phyloP scores from a whole-genome alignment of 495 filamentous ascomycete genomes.

The Parachaetomium inaequale region DNA sequence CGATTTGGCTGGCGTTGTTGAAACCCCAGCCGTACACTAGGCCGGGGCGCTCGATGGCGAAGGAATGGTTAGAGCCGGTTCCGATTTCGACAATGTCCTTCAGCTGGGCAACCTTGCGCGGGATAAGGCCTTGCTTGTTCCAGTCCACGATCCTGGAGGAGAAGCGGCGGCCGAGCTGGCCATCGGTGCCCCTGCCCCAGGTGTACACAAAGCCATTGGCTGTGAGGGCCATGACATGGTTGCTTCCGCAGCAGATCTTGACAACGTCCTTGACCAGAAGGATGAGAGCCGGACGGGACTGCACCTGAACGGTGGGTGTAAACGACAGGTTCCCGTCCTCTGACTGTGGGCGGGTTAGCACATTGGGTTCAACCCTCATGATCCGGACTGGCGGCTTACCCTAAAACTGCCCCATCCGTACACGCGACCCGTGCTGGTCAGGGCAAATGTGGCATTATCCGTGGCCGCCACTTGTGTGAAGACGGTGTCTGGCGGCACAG shows the following conservation, averaged over 20 bases:
- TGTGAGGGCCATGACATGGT: slow-evolving; percentile 65
- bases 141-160: slow-evolving; percentile 53
- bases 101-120: slow-evolving; percentile 56
- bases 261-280: slow-evolving; percentile 51
- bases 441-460: slow-evolving; percentile 60
- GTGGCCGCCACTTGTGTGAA: slow-evolving; percentile 60
- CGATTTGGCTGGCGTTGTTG: slow-evolving; percentile 69
- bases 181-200: slow-evolving; percentile 64
- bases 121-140: slow-evolving; percentile 33
- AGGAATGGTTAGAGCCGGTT: slow-evolving; percentile 61
- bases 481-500: slow-evolving; percentile 50
- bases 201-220: slow-evolving; percentile 56
- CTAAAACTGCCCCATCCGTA: slow-evolving; percentile 72
- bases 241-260: slow-evolving; percentile 56
- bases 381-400: slow-evolving; percentile 22
- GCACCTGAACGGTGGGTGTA: slow-evolving; percentile 9
- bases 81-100: slow-evolving; percentile 52
- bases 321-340: slow-evolving; percentile 15
- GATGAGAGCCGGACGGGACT: slow-evolving; percentile 10
- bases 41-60: slow-evolving; percentile 67
- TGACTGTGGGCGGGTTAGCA: slow-evolving; percentile 5
- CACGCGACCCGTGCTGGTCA: slow-evolving; percentile 61
- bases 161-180: slow-evolving; percentile 58
- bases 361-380: neutral
- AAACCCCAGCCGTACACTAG: slow-evolving; percentile 77